These are phyloP conservation scores for Primulina huaijiensis DNA, from an alignment of 257 asterid species.

Conservation along the genomic window DNA sequence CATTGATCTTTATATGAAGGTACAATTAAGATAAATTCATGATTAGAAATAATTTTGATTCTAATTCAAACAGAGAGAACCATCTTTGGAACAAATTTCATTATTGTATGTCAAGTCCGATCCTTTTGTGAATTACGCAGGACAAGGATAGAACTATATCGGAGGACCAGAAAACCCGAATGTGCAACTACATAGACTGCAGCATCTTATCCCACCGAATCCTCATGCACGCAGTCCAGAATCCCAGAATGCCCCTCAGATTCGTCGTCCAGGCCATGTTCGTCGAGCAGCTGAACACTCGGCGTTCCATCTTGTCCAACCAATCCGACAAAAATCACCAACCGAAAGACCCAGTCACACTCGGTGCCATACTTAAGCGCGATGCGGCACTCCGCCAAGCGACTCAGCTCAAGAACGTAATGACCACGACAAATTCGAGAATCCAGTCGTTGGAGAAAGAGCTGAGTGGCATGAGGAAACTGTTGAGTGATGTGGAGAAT, in stretches of 20 bases:
- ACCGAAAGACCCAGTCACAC: conserved; percentile 38
- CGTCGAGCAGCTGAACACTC: conserved; percentile 80
- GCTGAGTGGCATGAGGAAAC: conserved; percentile 50
- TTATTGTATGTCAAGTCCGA: no score
- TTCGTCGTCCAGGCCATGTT: conserved; percentile 96
- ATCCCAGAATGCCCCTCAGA: conserved; percentile 75
- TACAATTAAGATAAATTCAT: background rate
- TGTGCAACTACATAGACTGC: conserved; percentile 84
- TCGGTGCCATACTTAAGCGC: conserved; percentile 62
- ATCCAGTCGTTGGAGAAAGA: conserved; percentile 62
- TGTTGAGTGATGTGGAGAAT: conserved; percentile 40
- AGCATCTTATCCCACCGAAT: conserved; percentile 50
- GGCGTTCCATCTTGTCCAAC: conserved; percentile 56
- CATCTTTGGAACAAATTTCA: no score
- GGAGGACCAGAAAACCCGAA: conserved; percentile 56
- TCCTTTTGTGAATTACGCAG: conserved; percentile 25
- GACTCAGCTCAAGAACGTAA: conserved; percentile 56
- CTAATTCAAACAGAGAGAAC: no score
- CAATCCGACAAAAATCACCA: conserved; percentile 15
- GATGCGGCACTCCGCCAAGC: conserved; percentile 72
- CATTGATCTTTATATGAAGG: conserved; percentile 71
- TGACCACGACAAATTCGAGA: conserved; percentile 61
- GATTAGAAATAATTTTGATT: no score
- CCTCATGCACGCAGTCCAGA: conserved; percentile 86
- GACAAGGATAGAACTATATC: conserved; percentile 34